phyloP scores from a whole-genome alignment of 805 yeast genomes.

The Zygosaccharomyces bisporus region DNA sequence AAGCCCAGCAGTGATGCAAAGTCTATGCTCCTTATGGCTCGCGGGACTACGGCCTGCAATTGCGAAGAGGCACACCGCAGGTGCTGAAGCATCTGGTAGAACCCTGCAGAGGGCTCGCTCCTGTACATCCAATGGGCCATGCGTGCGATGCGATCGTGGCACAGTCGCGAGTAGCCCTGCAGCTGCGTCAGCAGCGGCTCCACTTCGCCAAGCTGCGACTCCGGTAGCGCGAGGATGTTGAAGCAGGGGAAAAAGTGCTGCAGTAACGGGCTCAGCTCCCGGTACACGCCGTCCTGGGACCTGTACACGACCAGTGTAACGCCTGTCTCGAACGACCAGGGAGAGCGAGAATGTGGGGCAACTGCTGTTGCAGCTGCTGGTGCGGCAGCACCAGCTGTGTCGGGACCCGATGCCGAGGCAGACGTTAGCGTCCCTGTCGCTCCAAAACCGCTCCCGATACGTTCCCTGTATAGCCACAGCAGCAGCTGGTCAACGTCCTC shows the following conservation, averaged over 20 bases:
- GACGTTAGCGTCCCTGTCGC: neutral
- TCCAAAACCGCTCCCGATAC: slow-evolving; percentile 11
- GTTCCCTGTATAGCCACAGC: slow-evolving; percentile 20
- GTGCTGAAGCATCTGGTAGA: slow-evolving; percentile 32
- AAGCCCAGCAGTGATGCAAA: slow-evolving; percentile 15
- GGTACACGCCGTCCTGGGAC: slow-evolving; percentile 12
- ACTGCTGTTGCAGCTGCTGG: neutral
- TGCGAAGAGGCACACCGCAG: slow-evolving; percentile 10
- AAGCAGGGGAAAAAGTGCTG: slow-evolving; percentile 27
- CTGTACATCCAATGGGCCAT: slow-evolving; percentile 35
- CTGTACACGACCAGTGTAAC: slow-evolving; percentile 24
- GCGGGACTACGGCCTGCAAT: slow-evolving; percentile 16
- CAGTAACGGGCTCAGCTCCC: slow-evolving; percentile 14
- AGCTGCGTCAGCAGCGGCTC: neutral
- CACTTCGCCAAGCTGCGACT: slow-evolving; percentile 9
- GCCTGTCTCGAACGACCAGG: slow-evolving; percentile 26
- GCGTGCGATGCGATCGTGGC: slow-evolving; percentile 23
- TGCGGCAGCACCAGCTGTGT: neutral
- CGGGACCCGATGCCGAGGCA: neutral
- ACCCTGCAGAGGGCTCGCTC: slow-evolving; percentile 8
- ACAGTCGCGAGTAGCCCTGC: slow-evolving; percentile 10
- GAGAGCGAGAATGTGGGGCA: too few species aligned
- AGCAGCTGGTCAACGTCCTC: slow-evolving; percentile 18
- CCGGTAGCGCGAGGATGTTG: slow-evolving; percentile 21
- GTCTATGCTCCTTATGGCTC: slow-evolving; percentile 20